A percentile compares a stretch with the other conserved stretches of the same genome.
These are phyloP conservation scores for Calonectria pauciramosa DNA, from an alignment of 2,329 filamentous ascomycete species.

Conservation along the genomic window DNA sequence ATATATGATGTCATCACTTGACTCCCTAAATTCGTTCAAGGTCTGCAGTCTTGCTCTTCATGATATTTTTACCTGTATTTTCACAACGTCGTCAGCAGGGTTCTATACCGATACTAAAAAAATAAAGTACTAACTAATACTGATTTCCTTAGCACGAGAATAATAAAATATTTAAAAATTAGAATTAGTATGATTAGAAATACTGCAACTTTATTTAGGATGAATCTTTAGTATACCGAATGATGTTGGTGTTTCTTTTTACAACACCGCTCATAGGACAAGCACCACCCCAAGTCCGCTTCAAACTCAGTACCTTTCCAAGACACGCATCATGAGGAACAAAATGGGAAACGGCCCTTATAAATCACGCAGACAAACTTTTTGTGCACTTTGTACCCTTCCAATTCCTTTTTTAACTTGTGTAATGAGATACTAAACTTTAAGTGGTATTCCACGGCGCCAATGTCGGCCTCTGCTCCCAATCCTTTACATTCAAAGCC, in stretches of 20 bases:
- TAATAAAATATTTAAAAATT: too few relatives aligned
- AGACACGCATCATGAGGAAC: neutral
- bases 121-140: too few relatives aligned
- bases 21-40: neutral
- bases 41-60: too few relatives aligned
- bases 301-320: neutral
- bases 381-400: neutral
- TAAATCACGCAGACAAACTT: neutral
- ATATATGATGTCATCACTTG: neutral
- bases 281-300: neutral
- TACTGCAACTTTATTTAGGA: too few relatives aligned
- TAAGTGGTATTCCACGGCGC: slow-evolving; percentile 39
- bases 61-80: neutral
- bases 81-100: neutral
- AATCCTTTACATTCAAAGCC: slow-evolving; percentile 45
- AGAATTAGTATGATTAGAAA: too few relatives aligned
- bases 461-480: slow-evolving; percentile 35
- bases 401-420: slow-evolving; percentile 25
- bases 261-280: too few relatives aligned
- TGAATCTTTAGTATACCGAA: neutral
- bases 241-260: neutral
- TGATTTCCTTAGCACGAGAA: too few relatives aligned
- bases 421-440: slow-evolving; percentile 29
- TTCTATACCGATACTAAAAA: too few relatives aligned
- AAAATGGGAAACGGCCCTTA: neutral